Evolutionary conservation across 192 early-diverging fungal species (phyloP), one percentile per base, ranked within the genome.

Genomic region (Coemansia erecta): DNA sequence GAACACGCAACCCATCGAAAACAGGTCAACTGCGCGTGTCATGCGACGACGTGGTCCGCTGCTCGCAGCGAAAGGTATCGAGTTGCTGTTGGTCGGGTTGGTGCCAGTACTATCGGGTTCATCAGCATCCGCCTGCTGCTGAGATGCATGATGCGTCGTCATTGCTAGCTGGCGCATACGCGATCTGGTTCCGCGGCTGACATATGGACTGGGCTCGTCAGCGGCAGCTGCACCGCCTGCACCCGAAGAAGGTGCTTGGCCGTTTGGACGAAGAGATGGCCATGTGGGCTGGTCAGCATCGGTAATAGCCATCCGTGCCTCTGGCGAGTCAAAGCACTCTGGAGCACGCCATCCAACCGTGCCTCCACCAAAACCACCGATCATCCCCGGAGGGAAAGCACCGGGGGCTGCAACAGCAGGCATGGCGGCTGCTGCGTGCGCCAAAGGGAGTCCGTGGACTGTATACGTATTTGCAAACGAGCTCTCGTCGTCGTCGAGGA

Each of bases 291-390:
- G 53, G 0, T 68, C 65, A 8, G 37, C 24, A 2, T 47, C 58
- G 0, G 22, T n/a, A 24, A 60, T 22, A 14, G 58, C 52, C 22
- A 22, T 28, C 42, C 73, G 74, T 4, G 68, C 62, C 21, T 72
- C 75, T 5, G 71, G 72, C 23, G 71, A 77, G 61, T 66, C 84
- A 64, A 92, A 73, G 65, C 83, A 88, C 76, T 99, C 97, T 7
- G 95, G 94, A 2, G 97, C 97, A 12, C 97, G 83, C 97, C 97
- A 99, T 9, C 97, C 97, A 49, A 94, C 83, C 0, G 97, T 99
- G 15, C 97, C 95, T 17, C 85, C 92, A 33, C 75, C 75, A 28
- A 78, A 64, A 10, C 75, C 69, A 18, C 75, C 75, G 28, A 77
- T 58, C 75, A 77, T 72, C 13, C 75, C 75, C 2, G 56, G 58